A percentile compares a stretch with the other conserved stretches of the same genome.
phyloP scores from a whole-genome alignment of 2,329 filamentous ascomycete species.

The Davidsoniella virescens region DNA sequence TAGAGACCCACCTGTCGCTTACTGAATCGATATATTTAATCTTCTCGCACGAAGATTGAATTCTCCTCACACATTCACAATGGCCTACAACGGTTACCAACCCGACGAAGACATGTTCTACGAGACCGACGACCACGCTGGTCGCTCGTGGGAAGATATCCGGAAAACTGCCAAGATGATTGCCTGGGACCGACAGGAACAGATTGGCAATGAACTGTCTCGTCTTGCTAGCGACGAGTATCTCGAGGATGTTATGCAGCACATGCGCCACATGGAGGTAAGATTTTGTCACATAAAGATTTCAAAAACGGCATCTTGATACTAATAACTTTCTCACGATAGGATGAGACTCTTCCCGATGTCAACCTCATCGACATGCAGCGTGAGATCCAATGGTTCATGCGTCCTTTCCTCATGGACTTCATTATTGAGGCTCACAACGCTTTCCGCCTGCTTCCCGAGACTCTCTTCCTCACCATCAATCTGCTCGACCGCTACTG shows the following conservation, averaged over 20 bases:
- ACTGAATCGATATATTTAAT: not conserved
- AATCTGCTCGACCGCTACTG: constrained; percentile 97
- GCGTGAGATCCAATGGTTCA: constrained; percentile 98
- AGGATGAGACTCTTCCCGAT: constrained; percentile 79
- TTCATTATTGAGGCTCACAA: constrained; percentile 95
- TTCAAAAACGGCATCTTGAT: not conserved
- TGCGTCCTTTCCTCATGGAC: constrained; percentile 94
- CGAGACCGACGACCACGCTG: constrained; percentile 35
- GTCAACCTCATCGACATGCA: constrained; percentile 98
- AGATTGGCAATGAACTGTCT: constrained; percentile 78
- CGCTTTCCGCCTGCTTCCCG: constrained; percentile 82
- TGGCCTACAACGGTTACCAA: constrained; percentile 26
- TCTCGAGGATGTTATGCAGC: constrained; percentile 80
- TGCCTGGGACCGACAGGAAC: constrained; percentile 69
- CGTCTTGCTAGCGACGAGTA: constrained; percentile 76
- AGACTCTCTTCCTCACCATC: constrained; percentile 89
- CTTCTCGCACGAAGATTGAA: constrained; percentile 19
- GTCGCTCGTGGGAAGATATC: constrained; percentile 42
- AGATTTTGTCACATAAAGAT: constrained; percentile 16
- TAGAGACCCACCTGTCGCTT: not conserved
- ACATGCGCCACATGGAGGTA: constrained; percentile 92
- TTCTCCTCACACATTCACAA: constrained; percentile 20
- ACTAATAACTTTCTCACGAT: not conserved
- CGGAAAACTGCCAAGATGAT: constrained; percentile 65
- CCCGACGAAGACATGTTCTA: constrained; percentile 35